Conservation (phyloP, 768 basidiomycete genomes). For the Dioszegia aurantiaca region DNA sequence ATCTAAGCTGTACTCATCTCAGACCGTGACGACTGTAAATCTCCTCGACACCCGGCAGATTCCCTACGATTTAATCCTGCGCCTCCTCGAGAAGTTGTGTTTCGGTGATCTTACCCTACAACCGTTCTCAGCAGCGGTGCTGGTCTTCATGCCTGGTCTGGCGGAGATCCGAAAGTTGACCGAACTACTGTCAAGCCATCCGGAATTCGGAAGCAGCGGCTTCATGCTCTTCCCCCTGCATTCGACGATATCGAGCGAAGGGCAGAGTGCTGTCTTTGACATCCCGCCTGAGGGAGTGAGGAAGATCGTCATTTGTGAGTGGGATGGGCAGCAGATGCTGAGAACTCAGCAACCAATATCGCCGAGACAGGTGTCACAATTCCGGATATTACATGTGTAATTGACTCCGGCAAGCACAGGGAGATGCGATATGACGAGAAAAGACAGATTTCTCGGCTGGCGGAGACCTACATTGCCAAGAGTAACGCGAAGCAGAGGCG, state of each 20-base stretch:
- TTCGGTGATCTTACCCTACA: constrained; percentile 61
- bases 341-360: constrained; percentile 38
- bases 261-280: constrained; percentile 86
- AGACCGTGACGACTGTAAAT: constrained; percentile 74
- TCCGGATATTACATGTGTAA: constrained; percentile 93
- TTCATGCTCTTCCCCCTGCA: constrained; percentile 85
- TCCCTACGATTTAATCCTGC: constrained; percentile 84
- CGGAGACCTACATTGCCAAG: constrained; percentile 85
- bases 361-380: constrained; percentile 94
- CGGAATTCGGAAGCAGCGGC: constrained; percentile 62
- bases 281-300: constrained; percentile 72
- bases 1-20: constrained; percentile 64
- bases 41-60: constrained; percentile 82
- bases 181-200: constrained; percentile 75
- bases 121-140: constrained; percentile 70
- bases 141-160: constrained; percentile 92
- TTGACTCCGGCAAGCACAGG: constrained; percentile 87
- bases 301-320: constrained; percentile 89
- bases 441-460: constrained; percentile 83
- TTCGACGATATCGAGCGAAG: constrained; percentile 87
- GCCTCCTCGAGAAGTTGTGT: constrained; percentile 77
- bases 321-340: constrained; percentile 1
- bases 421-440: constrained; percentile 99
- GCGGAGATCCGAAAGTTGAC: constrained; percentile 86
- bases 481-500: constrained; percentile 81